Evolutionary conservation across 129 eudicot species (phyloP), one percentile per base, ranked within the genome.

Genomic region (Arctium lappa): DNA sequence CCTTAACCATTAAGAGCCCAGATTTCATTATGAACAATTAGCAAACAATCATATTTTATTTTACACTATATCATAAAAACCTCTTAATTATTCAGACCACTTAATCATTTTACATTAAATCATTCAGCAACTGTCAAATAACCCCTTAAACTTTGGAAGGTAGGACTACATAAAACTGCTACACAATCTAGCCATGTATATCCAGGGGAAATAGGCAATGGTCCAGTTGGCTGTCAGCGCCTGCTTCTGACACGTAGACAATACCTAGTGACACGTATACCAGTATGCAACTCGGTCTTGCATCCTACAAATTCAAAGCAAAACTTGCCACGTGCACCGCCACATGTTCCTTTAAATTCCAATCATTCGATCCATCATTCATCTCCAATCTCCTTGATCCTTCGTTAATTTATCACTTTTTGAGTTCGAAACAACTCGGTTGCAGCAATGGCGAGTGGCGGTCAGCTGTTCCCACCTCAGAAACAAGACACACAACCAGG

Each of bases 401-500:
- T 31, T 30, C 69, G 36, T 74, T 50, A 22, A 56, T 9, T 22
- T 16, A 7, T 66, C 16, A 27, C 33, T 27, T 63, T 39, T 3
- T 48, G 32, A 31, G 16, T 16, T 3, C n/a, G 40, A 82, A 32
- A 38, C 8, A 32, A 38, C 8, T 27, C 32, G 10, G 27, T 81
- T 42, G 75, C 66, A 15, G 29, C 75, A 70, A 65, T 84, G 87
- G 68, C 87, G 38, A 63, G 82, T 7, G 89, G 83, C 8, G 87
- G 86, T 15, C 76, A 85, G 29, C 80, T 82, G 53, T 95, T 95
- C 78, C 98, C 97, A 62, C 84, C 92, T 0, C 98, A 95, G 84
- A 90, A 79, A 79, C 99, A 95, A 80, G 91, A 87, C 0, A n/a
- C 80, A 8, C 99, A 95, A 82, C 98, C 98, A n/a, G 99, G 99